Conservation (phyloP, 108 stramenopile species). For the Skeletonema costatum region DNA sequence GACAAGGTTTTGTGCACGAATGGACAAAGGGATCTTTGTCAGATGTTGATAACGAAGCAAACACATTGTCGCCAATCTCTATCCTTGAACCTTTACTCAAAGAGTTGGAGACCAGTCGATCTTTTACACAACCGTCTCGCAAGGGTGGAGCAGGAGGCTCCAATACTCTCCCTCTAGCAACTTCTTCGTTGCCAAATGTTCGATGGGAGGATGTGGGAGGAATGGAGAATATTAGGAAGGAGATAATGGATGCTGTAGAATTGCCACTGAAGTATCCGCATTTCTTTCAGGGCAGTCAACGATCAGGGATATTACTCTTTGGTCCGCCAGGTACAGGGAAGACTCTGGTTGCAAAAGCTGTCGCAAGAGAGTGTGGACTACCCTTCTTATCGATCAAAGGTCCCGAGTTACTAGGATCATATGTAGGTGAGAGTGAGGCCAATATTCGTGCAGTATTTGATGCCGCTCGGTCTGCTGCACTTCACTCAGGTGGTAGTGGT, state of each 20-base stretch:
- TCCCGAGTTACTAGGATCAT: slow-evolving; percentile 92
- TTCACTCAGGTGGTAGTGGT: background rate
- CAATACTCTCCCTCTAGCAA: slow-evolving; percentile 41
- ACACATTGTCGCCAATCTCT: slow-evolving; percentile 17
- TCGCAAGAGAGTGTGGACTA: slow-evolving; percentile 96
- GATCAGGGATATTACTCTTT: slow-evolving; percentile 91
- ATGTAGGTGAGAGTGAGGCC: slow-evolving; percentile 97
- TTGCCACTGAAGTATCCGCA: slow-evolving; percentile 95
- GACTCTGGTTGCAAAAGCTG: slow-evolving; percentile 99
- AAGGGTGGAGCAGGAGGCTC: slow-evolving; percentile 26
- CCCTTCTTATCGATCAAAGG: slow-evolving; percentile 97
- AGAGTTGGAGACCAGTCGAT: slow-evolving; percentile 23
- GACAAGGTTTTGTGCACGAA: slow-evolving; percentile 20
- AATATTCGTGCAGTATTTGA: slow-evolving; percentile 90
- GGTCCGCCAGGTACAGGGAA: slow-evolving; percentile 93
- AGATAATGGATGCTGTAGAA: slow-evolving; percentile 98
- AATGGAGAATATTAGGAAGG: slow-evolving; percentile 89
- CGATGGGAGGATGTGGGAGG: slow-evolving; percentile 97
- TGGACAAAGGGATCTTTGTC: slow-evolving; percentile 19
- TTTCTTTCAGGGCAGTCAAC: slow-evolving; percentile 80
- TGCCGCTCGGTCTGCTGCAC: slow-evolving; percentile 72
- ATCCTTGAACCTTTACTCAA: slow-evolving; percentile 27
- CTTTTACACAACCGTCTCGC: slow-evolving; percentile 15
- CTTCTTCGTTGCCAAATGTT: slow-evolving; percentile 67
- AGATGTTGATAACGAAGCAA: slow-evolving; percentile 8